Percentiles rank a stretch among this genome's conserved stretches.
Conservation (phyloP, 75 land plant genomes). For the Pinus albicaulis region DNA sequence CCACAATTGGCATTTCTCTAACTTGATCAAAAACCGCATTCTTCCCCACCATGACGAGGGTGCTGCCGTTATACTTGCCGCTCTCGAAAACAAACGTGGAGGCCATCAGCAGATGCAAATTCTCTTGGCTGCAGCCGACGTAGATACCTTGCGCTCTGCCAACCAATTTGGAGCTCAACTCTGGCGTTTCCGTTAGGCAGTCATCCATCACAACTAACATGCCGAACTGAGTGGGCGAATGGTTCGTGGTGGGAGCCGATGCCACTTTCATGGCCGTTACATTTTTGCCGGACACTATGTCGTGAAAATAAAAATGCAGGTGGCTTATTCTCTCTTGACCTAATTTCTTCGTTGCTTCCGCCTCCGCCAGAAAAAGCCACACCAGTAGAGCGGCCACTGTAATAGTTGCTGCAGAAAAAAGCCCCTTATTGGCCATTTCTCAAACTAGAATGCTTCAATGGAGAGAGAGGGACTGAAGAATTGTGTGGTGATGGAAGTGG, state of each 20-base stretch:
- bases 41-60: conserved; percentile 15
- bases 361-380: too few species aligned
- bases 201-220: conserved; percentile 21
- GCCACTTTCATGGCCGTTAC: background rate
- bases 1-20: conserved; percentile 29
- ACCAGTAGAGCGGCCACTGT: too few species aligned
- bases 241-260: background rate
- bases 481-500: too few species aligned
- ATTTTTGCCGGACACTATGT: background rate
- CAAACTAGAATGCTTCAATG: too few species aligned
- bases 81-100: background rate
- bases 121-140: conserved; percentile 6
- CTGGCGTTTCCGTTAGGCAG: conserved; percentile 16
- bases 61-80: conserved; percentile 13
- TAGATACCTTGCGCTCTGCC: conserved; percentile 28
- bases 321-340: background rate
- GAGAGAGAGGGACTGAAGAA: too few species aligned
- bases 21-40: background rate
- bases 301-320: conserved; percentile 2
- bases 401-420: too few species aligned
- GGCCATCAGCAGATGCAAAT: conserved; percentile 7
- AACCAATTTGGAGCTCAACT: conserved; percentile 8
- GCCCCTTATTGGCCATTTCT: too few species aligned
- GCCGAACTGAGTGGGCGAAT: conserved; percentile 3
- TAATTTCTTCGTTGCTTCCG: too few species aligned